Evolutionary conservation across 331 rosid genomes (phyloP), one percentile per base, ranked within the genome.

Genomic region (Prunus yedoensis): DNA sequence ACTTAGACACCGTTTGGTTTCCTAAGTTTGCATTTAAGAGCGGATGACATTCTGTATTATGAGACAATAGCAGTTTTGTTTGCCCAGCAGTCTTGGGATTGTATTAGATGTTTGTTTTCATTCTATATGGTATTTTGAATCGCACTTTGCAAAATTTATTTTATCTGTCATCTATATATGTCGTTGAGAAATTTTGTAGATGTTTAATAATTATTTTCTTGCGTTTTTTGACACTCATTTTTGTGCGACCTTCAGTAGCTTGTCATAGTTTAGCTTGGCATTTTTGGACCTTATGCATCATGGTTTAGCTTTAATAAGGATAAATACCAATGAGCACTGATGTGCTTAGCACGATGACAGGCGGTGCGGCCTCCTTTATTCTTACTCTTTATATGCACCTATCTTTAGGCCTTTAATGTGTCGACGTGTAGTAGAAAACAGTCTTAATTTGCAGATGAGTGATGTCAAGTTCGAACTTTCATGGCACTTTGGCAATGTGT

Each of bases 51-150:
- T 23, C 1, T 58, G 30, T 58, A 23, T 23, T 58, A 1, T 63
- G 20, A 30, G 46, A 15, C 59, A n/a, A 8, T 74, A n/a, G 7
- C 54, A 38, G 63, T 63, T 74, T 63, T 74, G 78, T 20, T 47
- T 10, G 12, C 3, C 20, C 41, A 1, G 0, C 11, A 23, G 28
- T 5, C 41, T 63, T 17, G 21, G 70, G 70, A 52, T 75, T 75
- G 3, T 53, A 14, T n/a, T 50, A 3, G 21, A 32, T 20, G 15
- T 13, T 49, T 61, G n/a, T n/a, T 65, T 30, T 62, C 1, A 0
- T 65, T 62, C 18, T 70, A 32, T 61, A 0, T 63, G 15, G 46
- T 15, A 0, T 69, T 51, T 51, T 69, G 25, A 25, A 60, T 17
- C 1, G 11, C n/a, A 51, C 45, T 10, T 49, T 27, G 35, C 23